Evolutionary conservation across 257 asterid genomes (phyloP), one percentile per base, ranked within the genome.

Genomic region (Solanum pimpinellifolium): DNA sequence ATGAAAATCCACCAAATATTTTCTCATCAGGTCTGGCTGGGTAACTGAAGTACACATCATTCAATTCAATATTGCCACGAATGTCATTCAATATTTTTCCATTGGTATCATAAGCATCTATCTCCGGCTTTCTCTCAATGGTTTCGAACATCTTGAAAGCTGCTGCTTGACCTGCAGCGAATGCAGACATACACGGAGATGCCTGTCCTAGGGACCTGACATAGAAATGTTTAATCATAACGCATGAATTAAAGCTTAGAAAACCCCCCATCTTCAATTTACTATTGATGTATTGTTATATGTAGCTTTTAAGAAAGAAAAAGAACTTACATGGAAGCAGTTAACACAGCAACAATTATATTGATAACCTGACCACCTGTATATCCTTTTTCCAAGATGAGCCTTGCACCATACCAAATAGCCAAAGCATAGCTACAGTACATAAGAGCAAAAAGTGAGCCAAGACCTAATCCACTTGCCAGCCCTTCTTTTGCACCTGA

Each of bases 111-210:
- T 90, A 94, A 29, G 96, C 90, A 89, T 95, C 94, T n/a, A 96
- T 94, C 78, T 91, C 93, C 1, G 98, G 94, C 80, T 91, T 92
- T 86, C 98, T 93, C 21, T 90, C 72, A 69, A 94, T 94, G 0
- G 96, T 93, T 89, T 94, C 96, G 70, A 94, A 95, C 98, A 95
- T 93, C 93, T 95, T 95, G 93, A 70, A 95, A n/a, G 98, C 98
- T 20, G 98, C 98, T 39, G 98, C 98, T 25, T 89, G 86, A 2
- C 98, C 98, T 1, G 97, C 93, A 27, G 98, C 95, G 75, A 95
- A 93, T 52, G 98, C 98, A 12, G 91, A 87, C 90, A 95, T 41
- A 88, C 98, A 95, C n/a, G 98, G 98, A 11, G 96, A 93, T 68
- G 97, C 93, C 87, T 66, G 73, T 25, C 73, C 73, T 4, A 66